Evolutionary conservation across 2,329 filamentous ascomycete genomes (phyloP).

Genomic region (Teratosphaeria gauchensis): DNA sequence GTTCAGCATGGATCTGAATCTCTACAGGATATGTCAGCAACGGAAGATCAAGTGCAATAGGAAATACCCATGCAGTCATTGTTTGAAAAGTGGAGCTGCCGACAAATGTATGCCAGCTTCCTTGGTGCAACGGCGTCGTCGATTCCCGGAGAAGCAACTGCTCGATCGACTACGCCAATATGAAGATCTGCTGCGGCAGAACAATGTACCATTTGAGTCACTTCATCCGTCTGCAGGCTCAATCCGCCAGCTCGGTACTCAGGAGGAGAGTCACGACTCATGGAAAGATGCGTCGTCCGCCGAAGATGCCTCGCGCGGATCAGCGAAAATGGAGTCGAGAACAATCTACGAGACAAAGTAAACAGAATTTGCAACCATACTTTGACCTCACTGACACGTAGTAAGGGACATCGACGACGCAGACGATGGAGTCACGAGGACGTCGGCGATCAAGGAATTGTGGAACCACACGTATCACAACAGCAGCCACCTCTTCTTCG

Average conservation of each 20-base stretch:
- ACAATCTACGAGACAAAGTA: conserved; percentile 20
- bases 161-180: conserved; percentile 61
- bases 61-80: conserved; percentile 36
- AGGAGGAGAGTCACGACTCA: not conserved
- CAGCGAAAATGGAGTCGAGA: not conserved
- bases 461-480: conserved; percentile 35
- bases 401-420: conserved; percentile 10
- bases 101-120: conserved; percentile 33
- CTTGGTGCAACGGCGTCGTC: conserved; percentile 49
- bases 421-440: conserved; percentile 1
- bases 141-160: conserved; percentile 60
- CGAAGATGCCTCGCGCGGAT: conserved; percentile 6
- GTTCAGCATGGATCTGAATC: not conserved
- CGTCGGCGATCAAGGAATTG: conserved; percentile 32
- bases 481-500: conserved; percentile 46
- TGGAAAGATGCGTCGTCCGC: conserved; percentile 21
- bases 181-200: conserved; percentile 54
- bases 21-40: not conserved
- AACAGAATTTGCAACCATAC: conserved; percentile 34
- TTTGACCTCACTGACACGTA: conserved; percentile 19
- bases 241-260: not conserved
- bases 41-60: not conserved
- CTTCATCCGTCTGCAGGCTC: conserved; percentile 34
- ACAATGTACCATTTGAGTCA: conserved; percentile 60
- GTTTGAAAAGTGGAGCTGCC: conserved; percentile 51